Base-by-base conservation (phyloP, 768 basidiomycete species). In the Boletus coccyginus region DNA sequence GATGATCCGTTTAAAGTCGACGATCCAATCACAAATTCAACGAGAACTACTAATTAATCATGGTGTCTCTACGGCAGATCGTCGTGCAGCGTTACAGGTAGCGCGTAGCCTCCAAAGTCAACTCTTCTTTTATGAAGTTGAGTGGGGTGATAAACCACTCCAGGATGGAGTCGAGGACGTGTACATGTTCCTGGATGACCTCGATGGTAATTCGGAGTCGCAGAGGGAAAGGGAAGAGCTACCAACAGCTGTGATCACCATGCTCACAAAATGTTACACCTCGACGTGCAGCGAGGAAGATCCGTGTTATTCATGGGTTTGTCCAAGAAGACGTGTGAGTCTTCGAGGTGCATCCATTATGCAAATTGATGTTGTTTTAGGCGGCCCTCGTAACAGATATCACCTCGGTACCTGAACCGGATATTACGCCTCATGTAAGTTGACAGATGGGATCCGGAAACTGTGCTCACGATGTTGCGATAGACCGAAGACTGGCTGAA, bases 101-200 rank as follows among this genome's bases (percentile, higher is more conserved):
- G 97, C 94, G 5, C 86, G 93, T 39, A 92, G 90, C 55, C 77
- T 98, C 38, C 94, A 98, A 67, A 87, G 83, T 56, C 93, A 96
- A 68, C 80, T 98, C 6, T 98, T 94, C 78, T 95, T 97, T 72
- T 92, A 93, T 67, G 96, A 98, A 69, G 94, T 98, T 8, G 94
- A 98, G 67, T 96, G 94, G 92, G 92, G 90, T 32, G 85, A 86
- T 48, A 84, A 86, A 19, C 78, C 86, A 1, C 73, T 97, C 52
- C 84, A 89, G 53, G 94, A 95, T 65, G 87, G 90, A 4, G 90
- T 95, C 5, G 94, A 95, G 65, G 92, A 95, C 59, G 94, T 97
- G 7, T 97, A 91, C 74, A 90, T 89, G 79, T 96, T 97, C 71
- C 76, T 92, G 66, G 92, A 92, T 55, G 94, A 95, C 60, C 78